Evolutionary conservation across 345 rosid species (phyloP).

Genomic region (Abelmoschus esculentus): DNA sequence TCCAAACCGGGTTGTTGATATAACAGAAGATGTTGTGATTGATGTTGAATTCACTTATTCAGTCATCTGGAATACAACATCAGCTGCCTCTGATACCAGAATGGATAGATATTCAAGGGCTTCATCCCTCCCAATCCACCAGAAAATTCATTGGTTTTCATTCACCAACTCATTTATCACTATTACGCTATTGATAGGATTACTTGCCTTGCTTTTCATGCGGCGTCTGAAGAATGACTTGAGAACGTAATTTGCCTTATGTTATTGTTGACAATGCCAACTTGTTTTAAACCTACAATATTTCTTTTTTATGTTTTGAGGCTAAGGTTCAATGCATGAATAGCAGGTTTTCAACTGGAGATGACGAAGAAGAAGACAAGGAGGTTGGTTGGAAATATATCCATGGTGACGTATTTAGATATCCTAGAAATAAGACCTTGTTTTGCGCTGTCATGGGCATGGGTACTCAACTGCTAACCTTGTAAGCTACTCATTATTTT

Average conservation of each 20-base stretch:
- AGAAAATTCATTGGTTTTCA: conserved; percentile 64
- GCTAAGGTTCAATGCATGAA: conserved; percentile 7
- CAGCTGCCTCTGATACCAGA: conserved; percentile 41
- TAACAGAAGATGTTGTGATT: conserved; percentile 49
- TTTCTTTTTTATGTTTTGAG: not conserved
- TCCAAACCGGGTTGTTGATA: conserved; percentile 55
- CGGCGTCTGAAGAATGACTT: conserved; percentile 65
- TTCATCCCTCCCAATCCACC: conserved; percentile 42
- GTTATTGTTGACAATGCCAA: not conserved
- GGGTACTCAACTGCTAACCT: conserved; percentile 64
- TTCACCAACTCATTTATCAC: conserved; percentile 47
- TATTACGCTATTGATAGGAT: conserved; percentile 46
- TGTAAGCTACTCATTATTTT: conserved; percentile 42
- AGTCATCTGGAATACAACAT: conserved; percentile 59
- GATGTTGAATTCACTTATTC: conserved; percentile 72
- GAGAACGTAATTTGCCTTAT: conserved; percentile 37
- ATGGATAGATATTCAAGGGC: conserved; percentile 55
- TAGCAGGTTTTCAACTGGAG: conserved; percentile 50
- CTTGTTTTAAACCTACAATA: not conserved
- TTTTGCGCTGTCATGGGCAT: conserved; percentile 68
- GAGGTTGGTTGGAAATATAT: conserved; percentile 77
- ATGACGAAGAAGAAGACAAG: conserved; percentile 70
- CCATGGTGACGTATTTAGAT: conserved; percentile 67
- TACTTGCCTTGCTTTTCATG: conserved; percentile 46
- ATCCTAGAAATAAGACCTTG: conserved; percentile 53